Evolutionary conservation across 257 asterid genomes (phyloP), one percentile per base, ranked within the genome.

Genomic region (Solanum pinnatisectum): DNA sequence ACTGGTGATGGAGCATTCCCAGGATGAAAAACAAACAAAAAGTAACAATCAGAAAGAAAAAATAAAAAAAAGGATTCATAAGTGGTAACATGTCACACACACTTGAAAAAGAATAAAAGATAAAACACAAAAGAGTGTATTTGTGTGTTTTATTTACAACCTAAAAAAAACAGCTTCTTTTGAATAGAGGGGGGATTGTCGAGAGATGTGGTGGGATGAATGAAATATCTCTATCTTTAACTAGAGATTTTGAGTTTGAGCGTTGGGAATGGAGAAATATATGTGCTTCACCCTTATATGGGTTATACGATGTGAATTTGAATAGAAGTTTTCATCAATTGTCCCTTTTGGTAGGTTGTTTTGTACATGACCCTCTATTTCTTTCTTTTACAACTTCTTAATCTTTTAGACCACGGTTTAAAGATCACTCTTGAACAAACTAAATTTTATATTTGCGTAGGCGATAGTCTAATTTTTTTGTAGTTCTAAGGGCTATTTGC

Each of bases 21-120:
- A 72, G 85, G 90, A 73, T 88, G 90, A 90, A 92, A 90, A 93
- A 93, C 92, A 94, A 93, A 93, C 96, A 94, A 93, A 94, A 95
- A 95, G 95, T 91, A 90, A 77, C 92, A 90, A 83, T 88, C 88
- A 88, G 67, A 44, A 88, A 89, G 39, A 30, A 27, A 27, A 68
- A 84, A 56, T 6, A 18, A 56, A 87, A 90, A 90, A 88, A 88
- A 87, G 49, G 86, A 82, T 70, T 46, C 37, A 68, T 86, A 87
- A 60, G 94, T 92, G 95, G 92, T 92, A 92, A 91, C 93, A 94
- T 90, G 93, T 93, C 93, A 89, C 93, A 90, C 89, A 83, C 90
- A 87, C 46, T 89, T 89, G 92, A 89, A 92, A 87, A 89, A 92
- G 93, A 90, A 88, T 90, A 92, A 93, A 79, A 90, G 95, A 90